These are phyloP conservation scores for Amylostereum areolatum DNA, from an alignment of 1,284 basidiomycete genomes.

Conservation along the genomic window DNA sequence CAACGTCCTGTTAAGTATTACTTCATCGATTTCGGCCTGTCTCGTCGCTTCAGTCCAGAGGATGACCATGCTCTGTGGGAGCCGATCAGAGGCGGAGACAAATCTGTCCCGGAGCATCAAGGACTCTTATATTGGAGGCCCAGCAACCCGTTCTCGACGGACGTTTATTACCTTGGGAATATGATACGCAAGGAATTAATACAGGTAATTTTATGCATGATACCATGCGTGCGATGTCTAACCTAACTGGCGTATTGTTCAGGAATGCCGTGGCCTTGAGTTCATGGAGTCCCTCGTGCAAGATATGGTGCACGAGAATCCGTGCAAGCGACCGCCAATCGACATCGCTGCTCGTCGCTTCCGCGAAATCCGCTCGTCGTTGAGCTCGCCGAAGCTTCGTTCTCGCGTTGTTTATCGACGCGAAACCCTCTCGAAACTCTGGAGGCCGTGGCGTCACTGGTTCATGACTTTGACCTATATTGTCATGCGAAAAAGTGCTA, in stretches of 20 bases:
- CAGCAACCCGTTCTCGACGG: constrained; percentile 12
- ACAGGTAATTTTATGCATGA: not conserved
- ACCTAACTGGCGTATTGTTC: not conserved
- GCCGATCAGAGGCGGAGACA: constrained; percentile 13
- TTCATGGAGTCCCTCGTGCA: constrained; percentile 20
- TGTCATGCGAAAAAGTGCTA: not conserved
- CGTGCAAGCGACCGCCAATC: constrained; percentile 23
- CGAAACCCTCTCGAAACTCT: not conserved
- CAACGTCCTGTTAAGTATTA: constrained; percentile 23
- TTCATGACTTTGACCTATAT: not conserved
- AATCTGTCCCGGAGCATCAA: constrained; percentile 12
- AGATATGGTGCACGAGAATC: constrained; percentile 20
- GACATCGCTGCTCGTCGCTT: constrained; percentile 26
- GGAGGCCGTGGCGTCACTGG: not conserved
- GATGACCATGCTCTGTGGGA: constrained; percentile 2
- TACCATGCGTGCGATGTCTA: not conserved
- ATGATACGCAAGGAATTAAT: constrained; percentile 19
- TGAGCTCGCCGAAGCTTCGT: constrained; percentile 22
- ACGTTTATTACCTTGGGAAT: constrained; percentile 16
- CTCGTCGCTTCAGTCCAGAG: constrained; percentile 15
- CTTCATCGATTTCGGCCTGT: constrained; percentile 28
- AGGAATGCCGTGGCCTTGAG: constrained; percentile 64
- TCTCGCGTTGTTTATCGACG: constrained; percentile 8
- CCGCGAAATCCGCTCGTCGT: constrained; percentile 14
- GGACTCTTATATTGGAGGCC: not conserved